These are phyloP conservation scores for Sphaerulina vaccinii DNA, from an alignment of 2,329 filamentous ascomycete species.

Conservation along the genomic window DNA sequence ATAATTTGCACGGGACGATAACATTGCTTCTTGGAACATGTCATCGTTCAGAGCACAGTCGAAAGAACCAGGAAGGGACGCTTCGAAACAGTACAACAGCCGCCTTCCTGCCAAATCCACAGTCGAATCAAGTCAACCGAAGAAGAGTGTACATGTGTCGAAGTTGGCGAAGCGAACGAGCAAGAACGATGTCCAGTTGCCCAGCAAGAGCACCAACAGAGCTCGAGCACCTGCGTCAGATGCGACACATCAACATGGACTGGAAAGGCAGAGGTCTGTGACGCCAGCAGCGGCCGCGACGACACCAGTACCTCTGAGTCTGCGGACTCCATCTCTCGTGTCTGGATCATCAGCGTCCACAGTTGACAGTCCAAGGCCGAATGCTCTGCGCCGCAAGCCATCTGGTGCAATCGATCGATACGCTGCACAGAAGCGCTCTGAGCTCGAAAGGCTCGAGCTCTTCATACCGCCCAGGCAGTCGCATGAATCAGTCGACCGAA, in stretches of 20 bases:
- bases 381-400: conserved; percentile 46
- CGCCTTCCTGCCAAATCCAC: conserved; percentile 27
- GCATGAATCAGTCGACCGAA: background rate
- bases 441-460: conserved; percentile 19
- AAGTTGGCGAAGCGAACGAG: conserved; percentile 30
- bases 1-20: background rate
- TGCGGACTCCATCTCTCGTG: conserved; percentile 49
- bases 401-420: conserved; percentile 44
- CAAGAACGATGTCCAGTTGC: conserved; percentile 18
- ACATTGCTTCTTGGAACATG: background rate
- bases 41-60: background rate
- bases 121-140: conserved; percentile 16
- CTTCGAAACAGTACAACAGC: conserved; percentile 19
- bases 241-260: conserved; percentile 9
- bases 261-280: conserved; percentile 11
- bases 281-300: conserved; percentile 12
- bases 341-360: conserved; percentile 51
- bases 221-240: conserved; percentile 19
- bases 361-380: conserved; percentile 46
- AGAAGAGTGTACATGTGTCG: conserved; percentile 28
- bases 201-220: conserved; percentile 20
- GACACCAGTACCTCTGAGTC: conserved; percentile 26
- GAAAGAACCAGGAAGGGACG: background rate
- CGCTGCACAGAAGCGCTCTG: conserved; percentile 27
- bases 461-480: background rate